Evolutionary conservation across 2,329 filamentous ascomycete genomes (phyloP), one percentile per base, ranked within the genome.

Genomic region (Drechslerella stenobrocha): DNA sequence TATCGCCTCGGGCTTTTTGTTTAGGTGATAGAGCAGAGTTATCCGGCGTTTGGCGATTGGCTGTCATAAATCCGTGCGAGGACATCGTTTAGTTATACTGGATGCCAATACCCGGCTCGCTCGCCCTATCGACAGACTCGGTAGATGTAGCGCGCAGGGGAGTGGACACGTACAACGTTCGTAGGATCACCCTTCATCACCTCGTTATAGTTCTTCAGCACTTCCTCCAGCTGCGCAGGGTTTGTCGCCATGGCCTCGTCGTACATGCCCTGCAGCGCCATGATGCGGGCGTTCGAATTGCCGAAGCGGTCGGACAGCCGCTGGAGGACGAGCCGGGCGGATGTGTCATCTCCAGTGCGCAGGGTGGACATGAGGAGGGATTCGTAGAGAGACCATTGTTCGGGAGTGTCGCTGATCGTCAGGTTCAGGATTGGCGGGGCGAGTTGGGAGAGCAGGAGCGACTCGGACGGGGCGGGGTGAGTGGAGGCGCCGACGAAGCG

Each of bases 341-440:
- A 84, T 70, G 84, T 79, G 73, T 95, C 87, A 76, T 97, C 89
- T 55, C 89, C 88, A 0, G 89, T 90, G 51, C 89, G 87, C 34
- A 98, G 82, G 74, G 89, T 93, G 26, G 90, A 85, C 30, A 93
- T 79, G 71, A 97, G 80, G 15, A 97, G 82, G 75, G 95, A 93
- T 78, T 97, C 92, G 77, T 93, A 88, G 42, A 84, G 84, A 13
- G 83, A 83, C 90, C 92, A 97, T 74, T 89, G 81, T 71, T 95
- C 90, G 56, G 88, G 81, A 0, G 85, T 86, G 75, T 96, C 91
- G 26, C 77, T 75, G 37, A 78, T 77, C 63, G 78, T 75, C 72
- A 83, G 81, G 52, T 82, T 77, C 48, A 79, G 81, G 76, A 79
- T 83, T 24, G 77, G 79, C 4, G 72, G 69, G 23, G 72, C 71